phyloP scores from a whole-genome alignment of 441 rosid genomes.

The Gossypium aridum region DNA sequence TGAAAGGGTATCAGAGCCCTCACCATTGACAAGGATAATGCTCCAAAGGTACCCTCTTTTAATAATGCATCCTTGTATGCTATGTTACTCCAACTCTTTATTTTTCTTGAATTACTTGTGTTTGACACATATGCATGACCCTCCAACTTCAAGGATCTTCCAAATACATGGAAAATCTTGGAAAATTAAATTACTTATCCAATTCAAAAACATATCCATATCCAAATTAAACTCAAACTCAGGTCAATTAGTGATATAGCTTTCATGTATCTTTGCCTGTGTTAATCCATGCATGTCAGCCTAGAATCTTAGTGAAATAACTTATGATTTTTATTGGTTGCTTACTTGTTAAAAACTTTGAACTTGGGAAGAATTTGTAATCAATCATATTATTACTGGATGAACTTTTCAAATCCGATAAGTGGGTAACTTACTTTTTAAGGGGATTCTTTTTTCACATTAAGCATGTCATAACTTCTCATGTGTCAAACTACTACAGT shows the following conservation, averaged over 20 bases:
- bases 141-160: neutral
- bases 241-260: neutral
- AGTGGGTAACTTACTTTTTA: neutral
- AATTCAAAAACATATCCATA: neutral
- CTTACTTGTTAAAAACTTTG: neutral
- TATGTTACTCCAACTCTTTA: neutral
- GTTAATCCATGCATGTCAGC: neutral
- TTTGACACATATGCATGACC: neutral
- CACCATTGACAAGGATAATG: constrained; percentile 83
- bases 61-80: neutral
- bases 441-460: neutral
- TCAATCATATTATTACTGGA: neutral
- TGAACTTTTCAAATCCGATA: neutral
- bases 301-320: neutral
- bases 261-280: neutral
- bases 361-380: neutral
- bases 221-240: neutral
- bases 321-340: neutral
- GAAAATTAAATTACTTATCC: neutral
- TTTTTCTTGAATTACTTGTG: neutral
- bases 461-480: neutral
- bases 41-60: constrained; percentile 62
- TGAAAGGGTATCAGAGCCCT: constrained; percentile 81
- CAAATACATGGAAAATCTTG: neutral
- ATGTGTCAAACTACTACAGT: constrained; percentile 29